Base-by-base conservation (phyloP, 345 rosid species). In the Euphorbia lathyris region DNA sequence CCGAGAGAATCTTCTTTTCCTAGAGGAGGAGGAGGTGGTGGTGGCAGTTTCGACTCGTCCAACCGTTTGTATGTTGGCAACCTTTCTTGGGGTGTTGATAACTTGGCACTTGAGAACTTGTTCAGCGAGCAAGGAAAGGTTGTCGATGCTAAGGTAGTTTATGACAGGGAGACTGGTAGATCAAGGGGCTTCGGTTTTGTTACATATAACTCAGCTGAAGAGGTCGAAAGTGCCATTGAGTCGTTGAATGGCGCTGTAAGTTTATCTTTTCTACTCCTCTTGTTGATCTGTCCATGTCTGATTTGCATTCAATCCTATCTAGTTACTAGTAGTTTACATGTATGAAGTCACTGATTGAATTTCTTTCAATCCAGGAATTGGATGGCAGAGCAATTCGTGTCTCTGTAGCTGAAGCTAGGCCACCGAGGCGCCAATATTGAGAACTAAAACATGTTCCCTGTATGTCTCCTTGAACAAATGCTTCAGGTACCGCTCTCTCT, bases 151-250 rank as follows among this genome's bases (percentile, higher is more conserved):
- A 95, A 69, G 82, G 99, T 95, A 38, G 88, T 95, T 62, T 95
- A 88, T 72, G 99, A 95, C 77, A 77, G 97, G 80, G 97, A 92
- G 59, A 92, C 82, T 66, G 97, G 99, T 63, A 84, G 99, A 74
- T 95, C 99, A 53, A 89, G 93, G 84, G 97, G 99, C 68, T 95
- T 92, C 36, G 99, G 99, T 58, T 95, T 95, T 72, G 97, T 95
- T 52, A 86, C 96, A 9, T 95, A 85, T 78, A 82, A 82, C 74
- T 87, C 97, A 65, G 59, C 97, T 70, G 83, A 85, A 43, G 99
- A 95, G 82, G 97, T 88, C 56, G 72, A 85, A 75, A 77, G 64
- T 64, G 99, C 97, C 23, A 82, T 95, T 58, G 83, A 76, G 26
- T 79, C 91, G 70, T 82, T 92, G 81, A 67, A 95, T 72, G 99